A percentile compares a stretch with the other conserved stretches of the same genome.
These are phyloP conservation scores for Halophytophthora polymorphica DNA, from an alignment of 352 stramenopile genomes.

Conservation along the genomic window DNA sequence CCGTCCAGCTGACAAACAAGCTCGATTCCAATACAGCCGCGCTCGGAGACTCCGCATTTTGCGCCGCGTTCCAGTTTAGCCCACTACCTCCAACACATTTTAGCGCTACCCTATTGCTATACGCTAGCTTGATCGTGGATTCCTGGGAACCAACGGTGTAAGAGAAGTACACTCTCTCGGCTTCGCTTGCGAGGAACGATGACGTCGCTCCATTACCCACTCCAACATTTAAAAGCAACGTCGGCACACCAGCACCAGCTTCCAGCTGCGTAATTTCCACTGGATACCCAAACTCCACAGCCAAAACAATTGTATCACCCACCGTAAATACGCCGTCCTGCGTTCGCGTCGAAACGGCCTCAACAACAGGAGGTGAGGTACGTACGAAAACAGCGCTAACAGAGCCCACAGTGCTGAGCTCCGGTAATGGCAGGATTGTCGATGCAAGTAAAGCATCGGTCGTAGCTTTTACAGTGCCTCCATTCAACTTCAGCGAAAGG, in stretches of 20 bases:
- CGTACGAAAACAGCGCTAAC: slow-evolving; percentile 30
- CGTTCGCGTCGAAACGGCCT: slow-evolving; percentile 32
- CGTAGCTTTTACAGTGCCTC: slow-evolving; percentile 27
- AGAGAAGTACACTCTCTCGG: slow-evolving; percentile 50
- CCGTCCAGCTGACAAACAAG: slow-evolving; percentile 51
- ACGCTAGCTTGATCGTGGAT: slow-evolving; percentile 39
- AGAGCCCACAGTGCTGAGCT: slow-evolving; percentile 15
- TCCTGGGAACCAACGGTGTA: slow-evolving; percentile 37
- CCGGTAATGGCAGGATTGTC: slow-evolving; percentile 32
- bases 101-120: slow-evolving; percentile 36
- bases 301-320: slow-evolving; percentile 44
- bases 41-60: slow-evolving; percentile 23
- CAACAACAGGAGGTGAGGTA: slow-evolving; percentile 31
- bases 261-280: slow-evolving; percentile 22
- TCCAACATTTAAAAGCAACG: slow-evolving; percentile 43
- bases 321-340: slow-evolving; percentile 46
- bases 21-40: slow-evolving; percentile 23
- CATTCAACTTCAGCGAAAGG: slow-evolving; percentile 46
- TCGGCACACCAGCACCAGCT: slow-evolving; percentile 23
- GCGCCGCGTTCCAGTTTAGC: slow-evolving; percentile 39
- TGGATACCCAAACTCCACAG: slow-evolving; percentile 34
- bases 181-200: slow-evolving; percentile 31
- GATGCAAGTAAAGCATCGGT: slow-evolving; percentile 21
- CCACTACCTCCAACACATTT: slow-evolving; percentile 41
- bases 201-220: slow-evolving; percentile 16